These are phyloP conservation scores for Lodderomyces margitis DNA, from an alignment of 1,139 yeast genomes.

Conservation along the genomic window DNA sequence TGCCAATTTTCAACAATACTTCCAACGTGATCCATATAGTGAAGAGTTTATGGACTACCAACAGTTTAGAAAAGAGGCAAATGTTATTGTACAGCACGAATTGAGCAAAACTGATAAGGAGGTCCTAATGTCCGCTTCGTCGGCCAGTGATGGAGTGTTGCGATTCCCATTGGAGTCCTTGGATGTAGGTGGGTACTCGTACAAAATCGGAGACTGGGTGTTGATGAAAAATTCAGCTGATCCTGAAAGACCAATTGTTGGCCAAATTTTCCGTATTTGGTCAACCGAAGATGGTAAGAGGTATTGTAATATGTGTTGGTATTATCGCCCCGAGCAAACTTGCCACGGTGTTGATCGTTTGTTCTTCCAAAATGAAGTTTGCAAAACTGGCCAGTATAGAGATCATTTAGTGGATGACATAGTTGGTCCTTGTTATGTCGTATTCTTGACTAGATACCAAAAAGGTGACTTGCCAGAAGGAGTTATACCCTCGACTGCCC, in stretches of 20 bases:
- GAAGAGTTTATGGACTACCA: slow-evolving; percentile 49
- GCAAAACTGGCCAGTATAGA: slow-evolving; percentile 94
- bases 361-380: slow-evolving; percentile 90
- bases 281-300: slow-evolving; percentile 77
- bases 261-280: slow-evolving; percentile 94
- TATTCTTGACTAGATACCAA: slow-evolving; percentile 89
- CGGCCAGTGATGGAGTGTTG: slow-evolving; percentile 51
- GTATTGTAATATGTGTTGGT: slow-evolving; percentile 97
- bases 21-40: slow-evolving; percentile 54
- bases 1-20: slow-evolving; percentile 67
- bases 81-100: slow-evolving; percentile 63
- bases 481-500: slow-evolving; percentile 65
- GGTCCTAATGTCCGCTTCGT: slow-evolving; percentile 65
- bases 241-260: slow-evolving; percentile 84
- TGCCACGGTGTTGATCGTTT: slow-evolving; percentile 88
- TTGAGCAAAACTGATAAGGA: slow-evolving; percentile 79
- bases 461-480: slow-evolving; percentile 86
- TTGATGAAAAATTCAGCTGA: slow-evolving; percentile 84
- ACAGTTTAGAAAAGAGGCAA: slow-evolving; percentile 58
- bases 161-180: slow-evolving; percentile 78
- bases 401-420: slow-evolving; percentile 89
- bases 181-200: slow-evolving; percentile 67
- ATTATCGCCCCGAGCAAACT: slow-evolving; percentile 95
- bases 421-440: slow-evolving; percentile 90
- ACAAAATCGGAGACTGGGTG: slow-evolving; percentile 94